Evolutionary conservation across 2,329 filamentous ascomycete species (phyloP).

Genomic region (Fusarium transvaalense): DNA sequence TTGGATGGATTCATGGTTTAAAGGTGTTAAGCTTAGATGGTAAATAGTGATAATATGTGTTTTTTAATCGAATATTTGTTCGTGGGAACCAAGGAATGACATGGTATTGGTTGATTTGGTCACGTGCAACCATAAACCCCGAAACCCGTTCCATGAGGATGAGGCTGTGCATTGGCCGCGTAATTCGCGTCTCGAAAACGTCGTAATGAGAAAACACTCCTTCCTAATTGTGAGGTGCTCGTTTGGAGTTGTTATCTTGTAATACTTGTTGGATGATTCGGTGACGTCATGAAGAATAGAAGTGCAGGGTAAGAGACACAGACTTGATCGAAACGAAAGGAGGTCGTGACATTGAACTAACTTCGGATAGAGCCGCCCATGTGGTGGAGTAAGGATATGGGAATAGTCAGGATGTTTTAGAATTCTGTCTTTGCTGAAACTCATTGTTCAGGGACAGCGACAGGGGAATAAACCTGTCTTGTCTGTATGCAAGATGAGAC

Average conservation of each 20-base stretch:
- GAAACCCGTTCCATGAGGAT: background rate
- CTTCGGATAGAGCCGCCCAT: background rate
- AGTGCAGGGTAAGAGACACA: background rate
- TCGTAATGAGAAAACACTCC: background rate
- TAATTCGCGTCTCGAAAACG: background rate
- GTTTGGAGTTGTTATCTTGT: background rate
- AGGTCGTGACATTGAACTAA: background rate
- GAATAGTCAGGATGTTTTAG: background rate
- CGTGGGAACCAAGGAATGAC: background rate
- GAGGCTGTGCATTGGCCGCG: conserved; percentile 10
- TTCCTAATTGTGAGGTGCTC: background rate
- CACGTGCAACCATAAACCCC: background rate
- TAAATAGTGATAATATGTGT: no score
- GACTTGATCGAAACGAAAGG: no score
- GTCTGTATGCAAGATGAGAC: no score
- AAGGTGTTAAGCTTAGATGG: background rate
- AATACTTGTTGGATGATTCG: background rate
- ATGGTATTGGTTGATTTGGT: background rate
- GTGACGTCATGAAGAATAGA: background rate
- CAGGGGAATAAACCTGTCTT: no score
- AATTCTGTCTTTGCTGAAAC: no score
- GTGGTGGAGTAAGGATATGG: background rate
- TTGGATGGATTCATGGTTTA: conserved; percentile 20
- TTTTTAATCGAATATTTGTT: background rate
- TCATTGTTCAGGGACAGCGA: no score